Evolutionary conservation across 163 green algal genomes (phyloP).

Genomic region (Scenedesmus sp.): DNA sequence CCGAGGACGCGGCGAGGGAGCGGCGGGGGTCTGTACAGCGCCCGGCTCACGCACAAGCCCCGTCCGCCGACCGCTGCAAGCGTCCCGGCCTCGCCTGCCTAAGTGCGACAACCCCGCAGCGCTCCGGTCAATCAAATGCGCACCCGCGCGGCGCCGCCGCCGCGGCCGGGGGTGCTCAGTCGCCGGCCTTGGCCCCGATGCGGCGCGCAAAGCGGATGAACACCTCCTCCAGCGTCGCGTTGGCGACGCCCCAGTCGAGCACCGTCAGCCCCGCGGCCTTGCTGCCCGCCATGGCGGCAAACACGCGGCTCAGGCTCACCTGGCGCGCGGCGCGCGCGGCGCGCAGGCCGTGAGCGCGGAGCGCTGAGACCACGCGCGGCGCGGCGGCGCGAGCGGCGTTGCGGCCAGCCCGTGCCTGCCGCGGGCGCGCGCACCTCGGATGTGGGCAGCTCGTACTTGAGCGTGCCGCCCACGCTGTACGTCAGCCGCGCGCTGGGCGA

Average conservation of each 20-base stretch:
- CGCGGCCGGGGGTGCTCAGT: slow-evolving; percentile 26
- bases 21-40: too few species aligned
- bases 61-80: too few species aligned
- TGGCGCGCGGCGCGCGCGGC: neutral
- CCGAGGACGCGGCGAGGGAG: too few species aligned
- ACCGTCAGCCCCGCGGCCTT: slow-evolving; percentile 53
- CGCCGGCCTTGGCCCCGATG: slow-evolving; percentile 42
- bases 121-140: too few species aligned
- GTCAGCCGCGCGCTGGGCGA: slow-evolving; percentile 66
- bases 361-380: too few species aligned
- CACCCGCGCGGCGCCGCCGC: too few species aligned
- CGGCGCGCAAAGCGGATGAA: slow-evolving; percentile 67
- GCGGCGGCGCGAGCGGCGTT: slow-evolving; percentile 30
- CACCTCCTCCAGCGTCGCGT: slow-evolving; percentile 86
- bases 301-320: slow-evolving; percentile 51
- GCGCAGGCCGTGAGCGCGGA: neutral
- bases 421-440: slow-evolving; percentile 51
- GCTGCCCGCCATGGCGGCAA: slow-evolving; percentile 44
- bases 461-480: slow-evolving; percentile 83
- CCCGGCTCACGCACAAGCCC: too few species aligned
- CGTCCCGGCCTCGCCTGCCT: too few species aligned
- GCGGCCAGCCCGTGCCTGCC: too few species aligned
- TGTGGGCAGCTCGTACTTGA: slow-evolving; percentile 92
- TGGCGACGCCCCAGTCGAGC: slow-evolving; percentile 86
- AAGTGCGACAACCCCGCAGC: too few species aligned